These are phyloP conservation scores for Thymus quinquecostatus DNA, from an alignment of 257 asterid species.

Conservation along the genomic window DNA sequence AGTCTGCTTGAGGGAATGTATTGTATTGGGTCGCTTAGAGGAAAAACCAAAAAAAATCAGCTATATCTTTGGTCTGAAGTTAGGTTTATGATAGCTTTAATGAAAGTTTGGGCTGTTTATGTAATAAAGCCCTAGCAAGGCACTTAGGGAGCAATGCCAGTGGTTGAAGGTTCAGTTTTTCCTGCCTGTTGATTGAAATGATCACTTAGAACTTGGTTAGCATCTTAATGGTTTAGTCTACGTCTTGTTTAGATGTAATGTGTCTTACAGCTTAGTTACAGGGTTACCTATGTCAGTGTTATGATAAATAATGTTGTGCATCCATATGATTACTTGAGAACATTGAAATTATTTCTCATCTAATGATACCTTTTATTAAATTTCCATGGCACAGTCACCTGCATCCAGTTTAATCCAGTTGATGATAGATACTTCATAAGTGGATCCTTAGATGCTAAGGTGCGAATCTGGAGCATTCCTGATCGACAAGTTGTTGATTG, in stretches of 20 bases:
- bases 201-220: slow-evolving; percentile 1
- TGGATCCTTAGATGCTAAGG: slow-evolving; percentile 97
- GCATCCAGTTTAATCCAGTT: slow-evolving; percentile 97
- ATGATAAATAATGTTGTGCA: slow-evolving; percentile 6
- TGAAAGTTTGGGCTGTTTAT: too few species aligned
- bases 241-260: background rate
- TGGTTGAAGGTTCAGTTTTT: slow-evolving; percentile 27
- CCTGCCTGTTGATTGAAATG: slow-evolving; percentile 17
- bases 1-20: slow-evolving; percentile 21
- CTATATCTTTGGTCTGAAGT: too few species aligned
- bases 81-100: too few species aligned
- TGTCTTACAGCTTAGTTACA: background rate
- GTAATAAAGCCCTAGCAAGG: background rate
- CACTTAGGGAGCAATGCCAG: background rate
- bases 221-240: slow-evolving; percentile 7
- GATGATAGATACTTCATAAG: slow-evolving; percentile 98
- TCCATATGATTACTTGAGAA: slow-evolving; percentile 21
- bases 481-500: slow-evolving; percentile 96
- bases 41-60: too few species aligned
- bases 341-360: slow-evolving; percentile 20
- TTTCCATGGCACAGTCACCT: slow-evolving; percentile 79
- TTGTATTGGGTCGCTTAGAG: too few species aligned
- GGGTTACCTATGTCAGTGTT: background rate
- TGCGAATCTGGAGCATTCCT: slow-evolving; percentile 99
- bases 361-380: slow-evolving; percentile 39